Evolutionary conservation across 2,329 filamentous ascomycete genomes (phyloP), one percentile per base, ranked within the genome.

Genomic region (Curvularia spicifera): DNA sequence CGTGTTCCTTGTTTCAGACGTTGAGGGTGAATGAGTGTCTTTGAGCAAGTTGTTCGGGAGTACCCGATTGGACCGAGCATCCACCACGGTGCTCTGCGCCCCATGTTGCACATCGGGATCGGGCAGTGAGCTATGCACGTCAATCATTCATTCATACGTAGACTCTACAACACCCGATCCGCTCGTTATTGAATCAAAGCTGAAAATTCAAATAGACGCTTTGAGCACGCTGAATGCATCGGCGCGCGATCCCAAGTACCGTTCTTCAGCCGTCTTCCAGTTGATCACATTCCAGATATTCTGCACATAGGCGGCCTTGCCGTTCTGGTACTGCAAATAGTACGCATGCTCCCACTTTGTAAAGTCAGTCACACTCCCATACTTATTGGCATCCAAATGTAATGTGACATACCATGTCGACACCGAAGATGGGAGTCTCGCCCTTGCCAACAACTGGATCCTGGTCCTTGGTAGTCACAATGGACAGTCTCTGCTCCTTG

Each of bases 381-480:
- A 12, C 8, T 37, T 12, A 8, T 7, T 4, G 9, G 9, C 13
- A 5, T 44, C 5, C 40, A 44, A 15, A n/a, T 1, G 44, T n/a
- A 33, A 20, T 18, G 43, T 9, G 6, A 37, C 53, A 20, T 47
- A 56, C 51, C 86, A 96, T 94, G 75, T 96, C 92, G 2, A 96
- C 83, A 0, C 91, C 91, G 42, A 93, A 82, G 20, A 96, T 79
- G 8, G 89, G 89, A n/a, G 86, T 83, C 64, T 88, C 85, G 4
- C 75, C 76, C 40, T 85, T 83, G 15, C 81, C 81, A 68, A 89
- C 84, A 4, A 91, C 84, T 1, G 89, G 88, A 71, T 96, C 92
- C 80, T 96, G 92, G 73, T 96, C 91, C 75, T 92, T 91, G n/a
- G 90, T 93, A 0, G 89, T 92, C 8, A 89, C 82, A 64, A 96